Conservation (phyloP, 441 rosid species). For the Aleurites moluccanus region DNA sequence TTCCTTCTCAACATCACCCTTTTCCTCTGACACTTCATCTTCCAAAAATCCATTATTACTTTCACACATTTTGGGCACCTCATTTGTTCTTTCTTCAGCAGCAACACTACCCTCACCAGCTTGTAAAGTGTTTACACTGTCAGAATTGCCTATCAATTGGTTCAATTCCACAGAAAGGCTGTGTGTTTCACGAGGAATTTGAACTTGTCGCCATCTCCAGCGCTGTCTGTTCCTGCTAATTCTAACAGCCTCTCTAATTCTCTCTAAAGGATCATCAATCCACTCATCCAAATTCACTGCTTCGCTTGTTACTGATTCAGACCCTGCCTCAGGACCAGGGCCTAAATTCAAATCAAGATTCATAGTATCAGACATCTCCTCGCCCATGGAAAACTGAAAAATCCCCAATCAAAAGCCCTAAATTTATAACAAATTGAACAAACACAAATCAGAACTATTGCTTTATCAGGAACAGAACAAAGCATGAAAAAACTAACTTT, state of each 20-base stretch:
- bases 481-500: conserved; percentile 16
- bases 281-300: conserved; percentile 59
- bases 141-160: conserved; percentile 53
- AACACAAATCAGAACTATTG: conserved; percentile 22
- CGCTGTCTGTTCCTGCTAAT: conserved; percentile 40
- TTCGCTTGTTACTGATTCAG: conserved; percentile 47
- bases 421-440: conserved; percentile 12
- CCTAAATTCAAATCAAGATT: conserved; percentile 95
- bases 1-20: conserved; percentile 57
- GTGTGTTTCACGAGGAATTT: conserved; percentile 44
- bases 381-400: conserved; percentile 48
- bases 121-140: conserved; percentile 49
- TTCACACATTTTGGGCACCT: conserved; percentile 61
- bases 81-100: conserved; percentile 68
- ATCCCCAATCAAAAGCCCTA: conserved; percentile 15
- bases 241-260: conserved; percentile 65
- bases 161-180: conserved; percentile 57
- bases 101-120: conserved; percentile 88
- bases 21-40: conserved; percentile 50
- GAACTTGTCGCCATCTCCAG: conserved; percentile 58
- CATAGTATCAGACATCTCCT: conserved; percentile 74
- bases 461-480: conserved; percentile 20
- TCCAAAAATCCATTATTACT: conserved; percentile 60
- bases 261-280: conserved; percentile 45
- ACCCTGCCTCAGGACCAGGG: conserved; percentile 67